phyloP scores from a whole-genome alignment of 345 rosid species.

The Ricinus communis region DNA sequence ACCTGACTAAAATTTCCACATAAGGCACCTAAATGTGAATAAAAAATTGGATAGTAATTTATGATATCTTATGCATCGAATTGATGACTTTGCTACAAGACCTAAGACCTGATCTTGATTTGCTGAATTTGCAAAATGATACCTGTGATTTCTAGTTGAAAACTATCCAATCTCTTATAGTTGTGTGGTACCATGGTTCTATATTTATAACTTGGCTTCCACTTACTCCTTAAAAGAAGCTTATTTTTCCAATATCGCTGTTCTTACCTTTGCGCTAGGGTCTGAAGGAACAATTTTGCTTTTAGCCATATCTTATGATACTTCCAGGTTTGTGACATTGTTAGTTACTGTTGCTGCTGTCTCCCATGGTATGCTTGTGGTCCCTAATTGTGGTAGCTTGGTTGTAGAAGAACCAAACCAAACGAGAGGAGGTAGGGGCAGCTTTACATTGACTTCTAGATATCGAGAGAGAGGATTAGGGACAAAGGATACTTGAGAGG shows the following conservation, averaged over 20 bases:
- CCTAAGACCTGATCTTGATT: conserved; percentile 2
- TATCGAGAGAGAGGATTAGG: background rate
- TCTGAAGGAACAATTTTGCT: conserved; percentile 3
- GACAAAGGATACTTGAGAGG: background rate
- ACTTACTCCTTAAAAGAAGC: background rate
- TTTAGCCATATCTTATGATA: background rate
- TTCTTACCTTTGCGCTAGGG: too few relatives aligned
- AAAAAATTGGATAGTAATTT: too few relatives aligned
- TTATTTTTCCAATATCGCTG: background rate
- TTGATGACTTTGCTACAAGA: background rate
- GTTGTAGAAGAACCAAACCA: too few relatives aligned
- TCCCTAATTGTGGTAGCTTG: background rate
- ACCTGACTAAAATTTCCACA: too few relatives aligned
- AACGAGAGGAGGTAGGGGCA: background rate
- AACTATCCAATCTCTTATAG: background rate
- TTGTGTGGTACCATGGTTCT: background rate
- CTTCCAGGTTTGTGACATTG: background rate
- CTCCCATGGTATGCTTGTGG: background rate
- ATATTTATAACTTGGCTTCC: conserved; percentile 5
- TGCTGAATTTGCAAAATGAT: background rate
- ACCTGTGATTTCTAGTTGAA: background rate
- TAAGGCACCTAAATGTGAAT: too few relatives aligned
- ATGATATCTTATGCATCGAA: background rate
- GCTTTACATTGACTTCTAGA: background rate
- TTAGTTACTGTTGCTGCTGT: background rate